A percentile compares a stretch with the other conserved stretches of the same genome.
Evolutionary conservation across 164 flowering plant genomes (phyloP).

Genomic region (Chloranthus sessilifolius): DNA sequence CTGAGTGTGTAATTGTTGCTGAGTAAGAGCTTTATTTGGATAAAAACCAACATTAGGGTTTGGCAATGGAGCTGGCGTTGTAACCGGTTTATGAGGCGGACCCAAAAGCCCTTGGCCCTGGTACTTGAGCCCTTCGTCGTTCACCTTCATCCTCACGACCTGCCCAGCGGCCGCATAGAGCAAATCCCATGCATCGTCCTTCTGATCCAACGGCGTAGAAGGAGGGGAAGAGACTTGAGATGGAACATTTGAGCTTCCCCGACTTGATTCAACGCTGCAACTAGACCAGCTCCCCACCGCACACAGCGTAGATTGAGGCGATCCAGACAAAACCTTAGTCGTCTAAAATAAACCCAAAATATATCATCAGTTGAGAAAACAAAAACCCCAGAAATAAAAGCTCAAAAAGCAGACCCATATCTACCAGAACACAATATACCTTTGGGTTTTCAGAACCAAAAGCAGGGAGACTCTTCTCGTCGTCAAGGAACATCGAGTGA

Average conservation of each 20-base stretch:
- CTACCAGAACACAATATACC: constrained; percentile 17
- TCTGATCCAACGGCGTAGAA: constrained; percentile 16
- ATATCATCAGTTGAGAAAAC: background rate
- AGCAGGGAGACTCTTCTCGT: constrained; percentile 14
- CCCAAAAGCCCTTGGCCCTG: constrained; percentile 26
- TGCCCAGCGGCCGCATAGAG: constrained; percentile 65
- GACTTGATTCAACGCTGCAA: constrained; percentile 35
- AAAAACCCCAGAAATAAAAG: background rate
- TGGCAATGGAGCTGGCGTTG: constrained; percentile 13
- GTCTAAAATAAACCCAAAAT: constrained; percentile 11
- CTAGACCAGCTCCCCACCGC: constrained; percentile 34
- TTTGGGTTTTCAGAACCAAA: constrained; percentile 21
- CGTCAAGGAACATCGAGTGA: constrained; percentile 37
- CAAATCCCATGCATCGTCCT: constrained; percentile 47
- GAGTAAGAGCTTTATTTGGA: constrained; percentile 24
- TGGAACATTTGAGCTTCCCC: constrained; percentile 44
- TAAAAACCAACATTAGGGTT: constrained; percentile 15
- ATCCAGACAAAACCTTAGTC: constrained; percentile 40
- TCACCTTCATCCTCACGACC: constrained; percentile 44
- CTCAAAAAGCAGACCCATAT: background rate
- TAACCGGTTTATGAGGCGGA: constrained; percentile 25
- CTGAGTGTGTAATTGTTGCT: constrained; percentile 33
- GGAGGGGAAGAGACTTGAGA: constrained; percentile 38
- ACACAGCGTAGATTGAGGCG: constrained; percentile 70
- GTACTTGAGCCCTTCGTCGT: constrained; percentile 20